Percentiles rank a stretch among this genome's conserved stretches.
These are phyloP conservation scores for Samsoniella hepiali DNA, from an alignment of 2,329 filamentous ascomycete species.

Conservation along the genomic window DNA sequence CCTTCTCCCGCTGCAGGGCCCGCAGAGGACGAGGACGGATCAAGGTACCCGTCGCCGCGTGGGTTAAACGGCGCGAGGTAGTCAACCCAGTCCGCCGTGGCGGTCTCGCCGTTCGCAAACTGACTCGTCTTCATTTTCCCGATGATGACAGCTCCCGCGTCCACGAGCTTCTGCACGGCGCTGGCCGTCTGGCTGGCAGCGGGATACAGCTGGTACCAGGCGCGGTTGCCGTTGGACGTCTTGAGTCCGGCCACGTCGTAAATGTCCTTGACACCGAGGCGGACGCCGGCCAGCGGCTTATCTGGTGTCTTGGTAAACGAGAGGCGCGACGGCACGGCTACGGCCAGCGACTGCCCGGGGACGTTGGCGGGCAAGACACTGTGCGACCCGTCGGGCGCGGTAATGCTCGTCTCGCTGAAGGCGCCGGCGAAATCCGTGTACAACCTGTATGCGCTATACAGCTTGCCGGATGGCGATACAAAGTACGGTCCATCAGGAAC, in stretches of 20 bases:
- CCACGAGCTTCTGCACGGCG: constrained; percentile 54
- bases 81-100: constrained; percentile 45
- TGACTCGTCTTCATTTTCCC: constrained; percentile 46
- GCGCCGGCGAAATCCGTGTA: constrained; percentile 26
- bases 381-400: not conserved
- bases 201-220: constrained; percentile 53
- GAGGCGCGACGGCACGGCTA: constrained; percentile 54
- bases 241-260: constrained; percentile 52
- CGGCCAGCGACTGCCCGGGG: constrained; percentile 19
- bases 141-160: constrained; percentile 51
- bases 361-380: constrained; percentile 19
- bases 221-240: constrained; percentile 52
- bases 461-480: constrained; percentile 9
- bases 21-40: constrained; percentile 40
- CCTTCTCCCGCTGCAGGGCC: constrained; percentile 25
- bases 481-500: constrained; percentile 24
- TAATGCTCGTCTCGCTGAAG: constrained; percentile 22
- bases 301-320: constrained; percentile 47
- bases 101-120: constrained; percentile 40
- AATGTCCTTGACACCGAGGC: constrained; percentile 59
- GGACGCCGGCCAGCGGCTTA: constrained; percentile 53
- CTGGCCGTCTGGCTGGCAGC: constrained; percentile 44
- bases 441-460: constrained; percentile 23
- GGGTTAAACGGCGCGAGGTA: constrained; percentile 41
- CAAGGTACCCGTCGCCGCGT: constrained; percentile 46